Evolutionary conservation across 2,329 filamentous ascomycete species (phyloP).

Genomic region (Colletotrichum chlorophyti): DNA sequence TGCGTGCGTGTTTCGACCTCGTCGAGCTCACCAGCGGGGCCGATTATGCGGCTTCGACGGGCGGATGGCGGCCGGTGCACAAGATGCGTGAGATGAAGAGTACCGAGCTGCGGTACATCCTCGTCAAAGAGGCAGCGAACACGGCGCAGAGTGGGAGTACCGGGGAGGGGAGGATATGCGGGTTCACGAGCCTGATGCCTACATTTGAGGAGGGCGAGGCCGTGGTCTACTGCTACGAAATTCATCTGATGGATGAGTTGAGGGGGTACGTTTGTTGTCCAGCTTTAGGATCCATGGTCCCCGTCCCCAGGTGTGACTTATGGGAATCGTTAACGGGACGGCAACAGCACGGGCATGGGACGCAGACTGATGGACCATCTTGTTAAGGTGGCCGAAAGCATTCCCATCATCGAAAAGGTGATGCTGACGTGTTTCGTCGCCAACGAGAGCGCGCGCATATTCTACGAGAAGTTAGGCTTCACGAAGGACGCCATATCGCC

Average conservation of each 20-base stretch:
- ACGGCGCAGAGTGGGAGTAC: constrained; percentile 27
- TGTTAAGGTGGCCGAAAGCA: constrained; percentile 57
- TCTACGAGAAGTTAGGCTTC: constrained; percentile 70
- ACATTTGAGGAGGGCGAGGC: constrained; percentile 69
- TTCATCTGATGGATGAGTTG: constrained; percentile 67
- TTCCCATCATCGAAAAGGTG: constrained; percentile 65
- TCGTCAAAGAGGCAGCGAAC: constrained; percentile 52
- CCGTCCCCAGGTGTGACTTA: too few relatives aligned
- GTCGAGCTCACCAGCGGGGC: constrained; percentile 68
- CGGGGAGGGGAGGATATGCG: constrained; percentile 43
- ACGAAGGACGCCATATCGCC: constrained; percentile 62
- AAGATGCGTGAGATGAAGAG: constrained; percentile 75
- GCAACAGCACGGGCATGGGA: constrained; percentile 66
- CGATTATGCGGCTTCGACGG: constrained; percentile 68
- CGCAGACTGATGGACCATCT: constrained; percentile 63
- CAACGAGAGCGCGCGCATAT: constrained; percentile 62
- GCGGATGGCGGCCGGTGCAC: constrained; percentile 66
- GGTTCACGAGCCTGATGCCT: constrained; percentile 75
- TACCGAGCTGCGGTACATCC: constrained; percentile 70
- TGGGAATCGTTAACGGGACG: too few relatives aligned
- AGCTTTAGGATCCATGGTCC: too few relatives aligned
- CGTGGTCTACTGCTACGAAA: constrained; percentile 81
- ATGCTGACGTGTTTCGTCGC: constrained; percentile 78
- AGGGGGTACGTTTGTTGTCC: constrained; percentile 52
- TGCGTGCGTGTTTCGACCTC: constrained; percentile 60